Percentiles rank a stretch among this genome's conserved stretches.
Conservation (phyloP, 2,329 filamentous ascomycete species). For the Colletotrichum horii region DNA sequence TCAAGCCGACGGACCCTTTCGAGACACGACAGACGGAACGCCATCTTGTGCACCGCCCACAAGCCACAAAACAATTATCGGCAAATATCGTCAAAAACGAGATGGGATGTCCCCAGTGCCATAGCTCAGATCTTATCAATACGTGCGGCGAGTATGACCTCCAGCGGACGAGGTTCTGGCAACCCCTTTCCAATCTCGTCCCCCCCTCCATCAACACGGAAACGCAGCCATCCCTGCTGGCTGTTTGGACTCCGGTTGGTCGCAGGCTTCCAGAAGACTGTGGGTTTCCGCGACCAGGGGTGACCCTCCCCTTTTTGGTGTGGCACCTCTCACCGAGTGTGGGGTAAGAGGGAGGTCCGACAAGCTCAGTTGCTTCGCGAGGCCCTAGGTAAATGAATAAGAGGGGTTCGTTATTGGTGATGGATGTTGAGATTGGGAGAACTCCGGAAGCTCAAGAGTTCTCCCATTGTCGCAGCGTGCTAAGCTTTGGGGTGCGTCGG, state of each 20-base stretch:
- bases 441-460: neutral
- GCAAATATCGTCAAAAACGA: neutral
- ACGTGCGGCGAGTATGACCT: neutral
- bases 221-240: neutral
- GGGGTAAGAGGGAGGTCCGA: slow-evolving; percentile 4
- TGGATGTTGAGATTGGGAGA: slow-evolving; percentile 2
- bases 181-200: slow-evolving; percentile 11
- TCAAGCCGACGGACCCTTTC: neutral
- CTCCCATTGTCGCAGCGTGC: neutral
- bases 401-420: neutral
- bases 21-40: neutral
- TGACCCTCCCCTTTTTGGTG: neutral
- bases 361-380: neutral
- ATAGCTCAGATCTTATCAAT: slow-evolving; percentile 16
- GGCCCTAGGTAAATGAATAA: slow-evolving; percentile 2
- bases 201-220: neutral
- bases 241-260: slow-evolving; percentile 3
- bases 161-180: neutral
- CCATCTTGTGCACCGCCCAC: neutral
- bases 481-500: neutral
- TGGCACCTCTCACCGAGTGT: neutral
- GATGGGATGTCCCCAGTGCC: neutral
- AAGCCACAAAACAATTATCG: neutral
- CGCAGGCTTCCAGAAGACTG: slow-evolving; percentile 15
- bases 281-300: neutral